A percentile compares a stretch with the other conserved stretches of the same genome.
Evolutionary conservation across 139 green algal species (phyloP).

Genomic region (Chlorella vulgaris): DNA sequence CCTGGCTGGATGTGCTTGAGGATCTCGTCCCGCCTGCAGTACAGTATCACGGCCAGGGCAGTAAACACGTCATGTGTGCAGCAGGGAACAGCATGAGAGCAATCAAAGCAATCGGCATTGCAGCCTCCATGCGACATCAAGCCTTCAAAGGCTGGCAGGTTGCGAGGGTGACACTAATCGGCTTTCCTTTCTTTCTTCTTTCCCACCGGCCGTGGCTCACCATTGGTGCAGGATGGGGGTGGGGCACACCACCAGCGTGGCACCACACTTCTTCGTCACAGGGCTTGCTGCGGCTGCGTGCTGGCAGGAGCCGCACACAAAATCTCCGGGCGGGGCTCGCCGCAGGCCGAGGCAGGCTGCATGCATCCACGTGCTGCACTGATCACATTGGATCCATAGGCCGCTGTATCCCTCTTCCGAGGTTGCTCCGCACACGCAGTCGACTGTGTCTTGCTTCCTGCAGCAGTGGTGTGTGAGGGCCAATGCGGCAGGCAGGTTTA

Average conservation of each 20-base stretch:
- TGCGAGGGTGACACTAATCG: too few species aligned
- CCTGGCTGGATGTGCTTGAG: conserved; percentile 47
- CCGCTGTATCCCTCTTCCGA: conserved; percentile 33
- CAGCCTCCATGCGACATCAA: too few species aligned
- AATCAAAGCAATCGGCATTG: too few species aligned
- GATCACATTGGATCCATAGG: conserved; percentile 70
- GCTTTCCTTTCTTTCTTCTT: too few species aligned
- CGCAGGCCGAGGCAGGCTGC: conserved; percentile 61
- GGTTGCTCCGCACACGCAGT: conserved; percentile 53
- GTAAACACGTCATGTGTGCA: background rate
- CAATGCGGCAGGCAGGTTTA: background rate
- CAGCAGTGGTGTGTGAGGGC: background rate
- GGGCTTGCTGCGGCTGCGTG: conserved; percentile 34
- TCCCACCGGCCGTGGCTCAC: too few species aligned
- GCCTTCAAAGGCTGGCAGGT: too few species aligned
- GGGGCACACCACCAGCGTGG: conserved; percentile 93
- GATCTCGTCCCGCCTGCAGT: conserved; percentile 49
- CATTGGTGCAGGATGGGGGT: conserved; percentile 89
- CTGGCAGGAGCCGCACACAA: conserved; percentile 62
- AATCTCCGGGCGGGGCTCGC: conserved; percentile 25
- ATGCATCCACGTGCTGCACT: conserved; percentile 75
- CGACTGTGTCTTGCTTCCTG: conserved; percentile 27
- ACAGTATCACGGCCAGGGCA: too few species aligned
- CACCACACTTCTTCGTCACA: conserved; percentile 55
- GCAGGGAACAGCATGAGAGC: background rate